These are phyloP conservation scores for Mycena polygramma DNA, from an alignment of 768 basidiomycete genomes.

Conservation along the genomic window DNA sequence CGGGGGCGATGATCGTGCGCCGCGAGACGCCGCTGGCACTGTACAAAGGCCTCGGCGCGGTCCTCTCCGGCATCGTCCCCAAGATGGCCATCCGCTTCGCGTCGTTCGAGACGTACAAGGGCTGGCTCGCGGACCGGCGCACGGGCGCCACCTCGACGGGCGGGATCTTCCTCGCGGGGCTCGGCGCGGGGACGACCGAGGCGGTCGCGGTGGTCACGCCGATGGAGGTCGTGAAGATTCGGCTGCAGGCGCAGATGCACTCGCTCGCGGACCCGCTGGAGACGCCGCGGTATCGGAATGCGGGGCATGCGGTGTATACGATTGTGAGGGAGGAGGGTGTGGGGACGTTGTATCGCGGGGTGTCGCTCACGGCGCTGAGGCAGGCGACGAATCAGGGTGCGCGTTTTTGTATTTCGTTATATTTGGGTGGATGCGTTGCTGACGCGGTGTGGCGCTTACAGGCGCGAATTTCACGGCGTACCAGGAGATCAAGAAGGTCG, in stretches of 20 bases:
- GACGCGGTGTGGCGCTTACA: constrained; percentile 27
- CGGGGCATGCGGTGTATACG: constrained; percentile 95
- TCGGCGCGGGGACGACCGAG: constrained; percentile 96
- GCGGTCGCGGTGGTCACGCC: constrained; percentile 96
- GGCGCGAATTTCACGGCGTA: constrained; percentile 99
- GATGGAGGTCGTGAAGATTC: constrained; percentile 99
- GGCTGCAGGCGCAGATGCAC: constrained; percentile 97
- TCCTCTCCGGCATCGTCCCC: constrained; percentile 95
- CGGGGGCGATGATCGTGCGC: constrained; percentile 87
- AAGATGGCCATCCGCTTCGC: constrained; percentile 99
- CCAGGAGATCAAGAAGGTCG: constrained; percentile 93
- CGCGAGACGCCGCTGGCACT: constrained; percentile 95
- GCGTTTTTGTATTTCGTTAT: constrained; percentile 25
- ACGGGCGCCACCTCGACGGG: constrained; percentile 87
- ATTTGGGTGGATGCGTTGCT: not conserved
- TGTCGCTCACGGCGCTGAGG: constrained; percentile 90
- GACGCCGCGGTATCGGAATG: constrained; percentile 93
- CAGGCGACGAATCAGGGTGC: constrained; percentile 98
- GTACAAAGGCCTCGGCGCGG: constrained; percentile 98
- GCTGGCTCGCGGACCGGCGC: constrained; percentile 76
- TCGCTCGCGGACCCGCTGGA: constrained; percentile 97
- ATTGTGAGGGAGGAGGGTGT: constrained; percentile 95
- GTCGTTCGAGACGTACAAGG: constrained; percentile 96
- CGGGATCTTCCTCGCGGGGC: constrained; percentile 91
- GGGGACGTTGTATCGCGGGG: constrained; percentile 89